Evolutionary conservation across 768 basidiomycete genomes (phyloP).

Genomic region (Epithele typhae): DNA sequence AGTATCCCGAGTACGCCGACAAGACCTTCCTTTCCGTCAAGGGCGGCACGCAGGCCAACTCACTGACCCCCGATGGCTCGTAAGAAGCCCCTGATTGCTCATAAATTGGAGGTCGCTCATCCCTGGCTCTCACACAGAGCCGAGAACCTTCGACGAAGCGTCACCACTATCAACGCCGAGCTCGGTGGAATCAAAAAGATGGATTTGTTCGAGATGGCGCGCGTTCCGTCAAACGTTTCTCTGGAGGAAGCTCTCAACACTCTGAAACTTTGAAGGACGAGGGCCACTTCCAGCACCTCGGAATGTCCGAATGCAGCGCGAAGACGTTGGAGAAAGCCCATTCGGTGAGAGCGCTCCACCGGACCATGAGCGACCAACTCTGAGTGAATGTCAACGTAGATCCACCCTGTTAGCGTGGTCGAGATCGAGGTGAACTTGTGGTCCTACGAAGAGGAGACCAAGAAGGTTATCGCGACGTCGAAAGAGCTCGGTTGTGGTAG

Average conservation of each 20-base stretch:
- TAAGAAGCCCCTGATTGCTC: no score
- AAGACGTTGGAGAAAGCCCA: constrained; percentile 39
- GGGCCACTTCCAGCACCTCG: constrained; percentile 57
- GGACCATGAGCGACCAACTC: not conserved
- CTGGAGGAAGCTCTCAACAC: constrained; percentile 42
- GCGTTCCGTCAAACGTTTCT: constrained; percentile 38
- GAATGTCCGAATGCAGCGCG: constrained; percentile 50
- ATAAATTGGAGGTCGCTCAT: no score
- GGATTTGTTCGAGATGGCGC: constrained; percentile 56
- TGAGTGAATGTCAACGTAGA: constrained; percentile 24
- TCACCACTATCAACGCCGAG: constrained; percentile 37
- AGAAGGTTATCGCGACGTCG: constrained; percentile 49
- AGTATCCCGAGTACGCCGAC: constrained; percentile 40
- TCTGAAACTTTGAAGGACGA: constrained; percentile 47
- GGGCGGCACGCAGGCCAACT: constrained; percentile 25
- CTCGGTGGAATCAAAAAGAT: constrained; percentile 50
- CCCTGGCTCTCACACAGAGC: constrained; percentile 14
- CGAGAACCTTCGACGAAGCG: constrained; percentile 45
- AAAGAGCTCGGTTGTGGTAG: constrained; percentile 55
- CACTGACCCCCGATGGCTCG: constrained; percentile 24
- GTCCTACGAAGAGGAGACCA: constrained; percentile 50
- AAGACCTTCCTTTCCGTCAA: constrained; percentile 47
- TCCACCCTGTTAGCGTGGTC: constrained; percentile 52
- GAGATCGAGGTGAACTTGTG: constrained; percentile 69
- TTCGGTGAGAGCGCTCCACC: constrained; percentile 26